Conservation (phyloP, 805 yeast species). For the Candida xyloterini region DNA sequence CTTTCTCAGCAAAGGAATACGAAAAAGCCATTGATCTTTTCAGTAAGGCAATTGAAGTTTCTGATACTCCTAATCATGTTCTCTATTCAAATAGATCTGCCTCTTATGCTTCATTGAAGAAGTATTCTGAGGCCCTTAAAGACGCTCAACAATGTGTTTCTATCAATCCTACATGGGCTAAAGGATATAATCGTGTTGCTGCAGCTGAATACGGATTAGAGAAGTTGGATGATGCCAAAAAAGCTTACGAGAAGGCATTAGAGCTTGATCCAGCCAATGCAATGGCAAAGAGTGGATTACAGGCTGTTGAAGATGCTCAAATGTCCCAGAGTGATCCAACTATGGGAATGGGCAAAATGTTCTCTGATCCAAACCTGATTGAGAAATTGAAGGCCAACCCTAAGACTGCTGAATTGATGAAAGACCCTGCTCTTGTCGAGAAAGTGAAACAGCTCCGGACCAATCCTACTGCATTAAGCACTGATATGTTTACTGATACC, state of each 20-base stretch:
- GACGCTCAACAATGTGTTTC: constrained; percentile 85
- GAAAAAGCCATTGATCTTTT: constrained; percentile 75
- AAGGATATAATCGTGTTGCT: constrained; percentile 90
- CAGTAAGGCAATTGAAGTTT: constrained; percentile 81
- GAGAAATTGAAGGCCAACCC: constrained; percentile 78
- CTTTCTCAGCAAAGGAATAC: constrained; percentile 84
- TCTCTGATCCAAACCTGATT: constrained; percentile 76
- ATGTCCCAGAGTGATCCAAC: constrained; percentile 44
- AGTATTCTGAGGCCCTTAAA: constrained; percentile 68
- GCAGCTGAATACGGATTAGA: constrained; percentile 91
- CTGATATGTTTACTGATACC: constrained; percentile 73
- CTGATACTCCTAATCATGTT: constrained; percentile 85
- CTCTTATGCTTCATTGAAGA: constrained; percentile 72
- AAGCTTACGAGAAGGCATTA: constrained; percentile 72
- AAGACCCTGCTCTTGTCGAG: constrained; percentile 78
- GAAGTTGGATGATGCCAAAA: constrained; percentile 69
- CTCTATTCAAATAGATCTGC: constrained; percentile 94
- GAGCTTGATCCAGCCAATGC: constrained; percentile 77
- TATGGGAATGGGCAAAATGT: constrained; percentile 72
- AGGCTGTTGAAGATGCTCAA: constrained; percentile 60
- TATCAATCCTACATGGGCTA: constrained; percentile 87
- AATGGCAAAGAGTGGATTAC: constrained; percentile 82
- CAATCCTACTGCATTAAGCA: constrained; percentile 73
- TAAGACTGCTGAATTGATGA: constrained; percentile 80
- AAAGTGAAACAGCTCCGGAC: constrained; percentile 59